These are phyloP conservation scores for Talaromyces trachyspermus DNA, from an alignment of 495 filamentous ascomycete genomes.

Conservation along the genomic window DNA sequence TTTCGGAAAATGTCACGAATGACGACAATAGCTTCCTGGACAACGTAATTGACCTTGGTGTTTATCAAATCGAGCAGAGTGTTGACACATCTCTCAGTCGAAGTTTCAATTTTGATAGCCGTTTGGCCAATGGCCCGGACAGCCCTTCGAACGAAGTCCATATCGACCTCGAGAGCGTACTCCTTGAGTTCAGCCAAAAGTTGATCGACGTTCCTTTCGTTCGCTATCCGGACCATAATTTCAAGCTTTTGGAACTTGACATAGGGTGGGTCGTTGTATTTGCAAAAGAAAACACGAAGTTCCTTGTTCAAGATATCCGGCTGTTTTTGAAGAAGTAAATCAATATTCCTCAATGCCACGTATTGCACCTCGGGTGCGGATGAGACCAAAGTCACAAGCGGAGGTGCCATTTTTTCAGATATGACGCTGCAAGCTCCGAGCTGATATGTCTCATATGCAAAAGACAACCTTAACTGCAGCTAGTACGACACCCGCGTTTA, in stretches of 20 bases:
- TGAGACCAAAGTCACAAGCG: constrained; percentile 89
- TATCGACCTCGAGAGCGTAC: constrained; percentile 95
- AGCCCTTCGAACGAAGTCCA: constrained; percentile 94
- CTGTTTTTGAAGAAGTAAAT: constrained; percentile 88
- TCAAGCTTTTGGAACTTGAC: constrained; percentile 97
- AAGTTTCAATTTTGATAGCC: constrained; percentile 94
- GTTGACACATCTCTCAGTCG: constrained; percentile 91
- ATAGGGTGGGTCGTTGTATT: constrained; percentile 98
- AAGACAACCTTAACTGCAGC: constrained; percentile 98
- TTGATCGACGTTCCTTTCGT: constrained; percentile 94
- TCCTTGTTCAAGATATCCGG: constrained; percentile 96
- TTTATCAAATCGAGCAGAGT: constrained; percentile 87
- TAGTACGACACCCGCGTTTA: constrained; percentile 92
- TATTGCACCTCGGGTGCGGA: constrained; percentile 97
- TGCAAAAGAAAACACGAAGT: constrained; percentile 98
- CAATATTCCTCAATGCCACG: constrained; percentile 92
- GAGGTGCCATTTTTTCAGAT: constrained; percentile 98
- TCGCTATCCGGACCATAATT: constrained; percentile 99
- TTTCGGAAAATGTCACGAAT: constrained; percentile 98
- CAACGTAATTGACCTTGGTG: constrained; percentile 97
- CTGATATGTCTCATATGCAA: constrained; percentile 86
- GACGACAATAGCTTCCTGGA: constrained; percentile 95
- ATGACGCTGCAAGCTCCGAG: constrained; percentile 68
- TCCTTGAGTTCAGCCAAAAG: constrained; percentile 91
- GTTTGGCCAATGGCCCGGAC: constrained; percentile 95